Base-by-base conservation (phyloP, 768 basidiomycete genomes). In the Tubosaeta sp. region DNA sequence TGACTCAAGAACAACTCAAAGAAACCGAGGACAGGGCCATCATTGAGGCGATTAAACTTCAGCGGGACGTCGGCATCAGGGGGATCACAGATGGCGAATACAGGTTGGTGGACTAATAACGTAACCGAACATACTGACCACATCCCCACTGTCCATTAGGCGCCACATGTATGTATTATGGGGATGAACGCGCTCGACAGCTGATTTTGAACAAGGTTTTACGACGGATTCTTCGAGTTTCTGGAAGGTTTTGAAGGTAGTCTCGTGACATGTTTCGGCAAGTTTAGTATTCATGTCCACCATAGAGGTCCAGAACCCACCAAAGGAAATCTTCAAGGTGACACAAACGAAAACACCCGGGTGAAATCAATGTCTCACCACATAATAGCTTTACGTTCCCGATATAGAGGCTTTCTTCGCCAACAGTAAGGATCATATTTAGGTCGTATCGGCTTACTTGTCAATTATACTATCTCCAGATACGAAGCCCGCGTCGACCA, bases 31-130 rank as follows among this genome's bases (percentile, higher is more conserved):
- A 77, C 42, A 62, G 66, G 35, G 69, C 74, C 1, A 73, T 77
- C 51, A 29, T 43, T 38, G 65, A 61, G 3, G 72, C 72, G 48
- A 55, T 77, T 34, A 35, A 68, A 54, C 53, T 75, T 56, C 76
- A 76, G 56, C 63, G 69, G 1, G 68, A 73, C 35, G 68, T 62
- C 7, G 76, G 76, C 14, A 72, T 77, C 39, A 74, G 71, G 60
- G 50, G 65, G 14, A 62, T 77, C 41, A 74, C 76, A 4, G 75
- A 77, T 56, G 76, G 76, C 25, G 76, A 77, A 64, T 65, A 65
- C 39, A 64, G 64, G 64, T 56, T 16, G 2, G 72, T 69, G 60
- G 61, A 54, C 46, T 59, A 64, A 53, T 62, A 17, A 4, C 2
- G 25, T 10, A 6, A 9, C 26, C 4, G n/a, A 35, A 37, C 13